Evolutionary conservation across 371 early-diverging fungal genomes (phyloP), one percentile per base, ranked within the genome.

Genomic region (Actinomortierella ambigua): DNA sequence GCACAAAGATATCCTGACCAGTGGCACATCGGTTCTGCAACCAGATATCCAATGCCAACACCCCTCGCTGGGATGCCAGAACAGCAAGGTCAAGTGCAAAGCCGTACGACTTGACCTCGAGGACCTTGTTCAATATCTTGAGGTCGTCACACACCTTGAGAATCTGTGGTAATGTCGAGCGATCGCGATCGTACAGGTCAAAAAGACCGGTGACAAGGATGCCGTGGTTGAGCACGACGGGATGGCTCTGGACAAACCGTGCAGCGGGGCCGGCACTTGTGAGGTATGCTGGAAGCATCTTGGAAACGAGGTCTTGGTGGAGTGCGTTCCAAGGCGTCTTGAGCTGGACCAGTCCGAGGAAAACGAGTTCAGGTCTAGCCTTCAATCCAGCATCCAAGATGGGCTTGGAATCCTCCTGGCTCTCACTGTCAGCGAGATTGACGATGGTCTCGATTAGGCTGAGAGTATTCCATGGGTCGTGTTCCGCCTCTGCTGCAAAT

Each of bases 31-130:
- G 86, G 48, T 92, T 94, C 57, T 81, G 87, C 20, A 96, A 77
- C 95, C 95, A 96, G 69, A 92, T 94, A 59, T 95, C 96, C 5
- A 96, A 70, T 52, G 92, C 93, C 1, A 96, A 76, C 55, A 87
- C 88, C 59, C 93, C 93, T 29, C 93, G 77, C 13, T 93, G 84
- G 5, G 90, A 88, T 13, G 96, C 94, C 14, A 96, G 76, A 1
- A 92, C 87, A 15, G 95, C 95, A 27, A 96, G 73, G 53, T 95
- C 96, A 50, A 96, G 90, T 0, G 92, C 76, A 68, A 95, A 95
- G 14, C 79, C 65, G 60, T 84, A 90, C 0, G 88, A 84, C 57
- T 88, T 86, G 17, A 83, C 76, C 52, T 91, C 90, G 42, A 95
- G 81, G 34, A 95, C 84, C 43, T 80, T 79, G 24, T 88, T 76